Conservation (phyloP, 306 rosid species). For the Myrica gale region DNA sequence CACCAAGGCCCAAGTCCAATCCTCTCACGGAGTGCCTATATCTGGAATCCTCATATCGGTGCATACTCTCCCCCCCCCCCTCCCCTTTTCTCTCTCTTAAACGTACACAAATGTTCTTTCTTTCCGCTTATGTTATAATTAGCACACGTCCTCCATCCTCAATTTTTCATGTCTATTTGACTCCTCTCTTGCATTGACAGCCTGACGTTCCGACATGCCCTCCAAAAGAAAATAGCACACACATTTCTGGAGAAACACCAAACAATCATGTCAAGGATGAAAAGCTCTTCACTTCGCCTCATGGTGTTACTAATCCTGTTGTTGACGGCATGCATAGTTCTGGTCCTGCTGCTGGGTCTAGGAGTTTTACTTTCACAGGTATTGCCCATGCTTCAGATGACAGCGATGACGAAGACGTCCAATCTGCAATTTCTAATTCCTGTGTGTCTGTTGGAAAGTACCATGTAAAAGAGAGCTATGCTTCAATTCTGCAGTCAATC, state of each 20-base stretch:
- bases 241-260: neutral
- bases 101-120: neutral
- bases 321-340: conserved; percentile 20
- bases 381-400: conserved; percentile 38
- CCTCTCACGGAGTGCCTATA: conserved; percentile 29
- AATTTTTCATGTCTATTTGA: neutral
- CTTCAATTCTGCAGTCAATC: conserved; percentile 55
- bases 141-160: neutral
- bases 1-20: conserved; percentile 3
- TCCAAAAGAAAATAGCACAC: conserved; percentile 19
- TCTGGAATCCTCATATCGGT: conserved; percentile 41
- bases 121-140: neutral
- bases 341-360: conserved; percentile 36
- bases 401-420: conserved; percentile 53
- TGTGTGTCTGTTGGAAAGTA: conserved; percentile 68
- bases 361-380: conserved; percentile 52
- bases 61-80: conserved; percentile 24
- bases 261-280: conserved; percentile 26
- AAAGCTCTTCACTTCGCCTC: conserved; percentile 16
- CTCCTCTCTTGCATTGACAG: conserved; percentile 39
- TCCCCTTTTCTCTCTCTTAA: neutral
- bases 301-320: conserved; percentile 34
- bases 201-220: conserved; percentile 37
- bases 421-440: conserved; percentile 50
- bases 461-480: conserved; percentile 59